These are phyloP conservation scores for Corylus avellana DNA, from an alignment of 306 rosid genomes.

Conservation along the genomic window DNA sequence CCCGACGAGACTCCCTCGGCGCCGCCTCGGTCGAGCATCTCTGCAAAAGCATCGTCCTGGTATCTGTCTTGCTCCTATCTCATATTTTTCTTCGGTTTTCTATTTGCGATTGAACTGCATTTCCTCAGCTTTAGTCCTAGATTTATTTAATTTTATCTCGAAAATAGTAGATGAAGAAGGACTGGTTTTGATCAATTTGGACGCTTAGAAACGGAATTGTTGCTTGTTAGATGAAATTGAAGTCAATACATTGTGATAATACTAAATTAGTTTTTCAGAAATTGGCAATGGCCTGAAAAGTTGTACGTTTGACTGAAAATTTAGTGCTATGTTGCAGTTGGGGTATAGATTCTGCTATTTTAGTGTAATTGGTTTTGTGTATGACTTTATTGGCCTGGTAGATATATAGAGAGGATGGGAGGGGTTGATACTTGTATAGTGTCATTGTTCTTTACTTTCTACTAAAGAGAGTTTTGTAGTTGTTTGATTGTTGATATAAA, in stretches of 20 bases:
- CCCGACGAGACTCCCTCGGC: slow-evolving; percentile 62
- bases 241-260: not conserved
- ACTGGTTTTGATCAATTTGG: too few species aligned
- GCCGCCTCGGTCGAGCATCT: slow-evolving; percentile 81
- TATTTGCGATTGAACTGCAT: not conserved
- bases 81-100: not conserved
- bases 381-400: too few species aligned
- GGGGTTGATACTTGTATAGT: too few species aligned
- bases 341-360: too few species aligned
- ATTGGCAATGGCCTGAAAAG: not conserved
- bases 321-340: too few species aligned
- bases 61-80: not conserved
- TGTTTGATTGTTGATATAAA: too few species aligned
- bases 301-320: not conserved
- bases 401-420: too few species aligned
- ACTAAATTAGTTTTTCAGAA: not conserved
- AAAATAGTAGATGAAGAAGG: not conserved
- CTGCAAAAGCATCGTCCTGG: slow-evolving; percentile 95
- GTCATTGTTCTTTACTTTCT: too few species aligned
- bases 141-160: not conserved
- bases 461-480: too few species aligned
- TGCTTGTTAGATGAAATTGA: not conserved
- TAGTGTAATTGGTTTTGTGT: too few species aligned
- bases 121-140: not conserved
- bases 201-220: not conserved